These are phyloP conservation scores for Tricholoma saponaceum DNA, from an alignment of 768 basidiomycete genomes.

Conservation along the genomic window DNA sequence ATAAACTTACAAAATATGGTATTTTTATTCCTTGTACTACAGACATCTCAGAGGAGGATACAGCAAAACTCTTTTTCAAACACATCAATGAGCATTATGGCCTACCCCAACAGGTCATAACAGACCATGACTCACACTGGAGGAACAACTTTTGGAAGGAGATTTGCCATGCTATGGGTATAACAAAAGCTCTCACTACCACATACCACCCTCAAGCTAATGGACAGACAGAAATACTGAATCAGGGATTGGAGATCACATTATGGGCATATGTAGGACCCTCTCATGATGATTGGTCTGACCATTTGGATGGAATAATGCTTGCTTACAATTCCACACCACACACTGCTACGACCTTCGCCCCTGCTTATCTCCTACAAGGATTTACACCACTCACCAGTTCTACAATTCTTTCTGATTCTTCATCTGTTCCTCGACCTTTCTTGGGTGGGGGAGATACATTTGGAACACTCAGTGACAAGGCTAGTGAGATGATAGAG, in stretches of 20 bases:
- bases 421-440: too few relatives aligned
- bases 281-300: slow-evolving; percentile 22
- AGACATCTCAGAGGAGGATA: too few relatives aligned
- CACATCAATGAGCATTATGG: slow-evolving; percentile 23
- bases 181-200: slow-evolving; percentile 23
- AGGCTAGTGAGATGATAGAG: too few relatives aligned
- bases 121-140: slow-evolving; percentile 26
- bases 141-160: too few relatives aligned
- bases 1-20: slow-evolving; percentile 32
- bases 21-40: slow-evolving; percentile 40
- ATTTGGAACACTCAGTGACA: too few relatives aligned
- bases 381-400: too few relatives aligned
- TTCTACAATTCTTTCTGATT: too few relatives aligned
- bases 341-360: too few relatives aligned
- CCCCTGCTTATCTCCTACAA: too few relatives aligned
- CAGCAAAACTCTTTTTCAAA: slow-evolving; percentile 27
- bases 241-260: slow-evolving; percentile 27
- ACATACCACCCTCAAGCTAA: slow-evolving; percentile 30
- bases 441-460: too few relatives aligned
- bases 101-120: slow-evolving; percentile 23
- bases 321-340: too few relatives aligned
- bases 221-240: slow-evolving; percentile 32
- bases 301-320: slow-evolving; percentile 17
- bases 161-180: slow-evolving; percentile 21
- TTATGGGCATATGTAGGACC: slow-evolving; percentile 25